Percentiles rank a stretch among this genome's conserved stretches.
Conservation (phyloP, 176 grass and related monocot species). For the Coix lacrymajobi region DNA sequence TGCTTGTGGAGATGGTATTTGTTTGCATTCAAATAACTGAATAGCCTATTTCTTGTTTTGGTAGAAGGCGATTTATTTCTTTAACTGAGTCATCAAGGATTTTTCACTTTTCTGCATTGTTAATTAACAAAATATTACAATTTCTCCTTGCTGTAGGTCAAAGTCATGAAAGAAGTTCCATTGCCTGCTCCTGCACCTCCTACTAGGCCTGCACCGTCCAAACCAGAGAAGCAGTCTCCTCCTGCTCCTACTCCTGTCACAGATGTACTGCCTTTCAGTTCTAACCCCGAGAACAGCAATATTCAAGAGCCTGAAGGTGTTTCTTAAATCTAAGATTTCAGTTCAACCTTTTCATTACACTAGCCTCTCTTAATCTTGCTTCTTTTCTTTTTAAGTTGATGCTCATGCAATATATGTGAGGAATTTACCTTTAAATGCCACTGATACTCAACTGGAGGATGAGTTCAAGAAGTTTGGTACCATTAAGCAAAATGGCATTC, state of each 20-base stretch:
- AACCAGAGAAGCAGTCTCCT: conserved; percentile 46
- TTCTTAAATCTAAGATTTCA: conserved; percentile 10
- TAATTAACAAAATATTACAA: conserved; percentile 5
- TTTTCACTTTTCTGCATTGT: background rate
- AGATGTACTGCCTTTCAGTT: conserved; percentile 49
- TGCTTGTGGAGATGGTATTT: background rate
- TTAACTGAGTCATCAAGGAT: background rate
- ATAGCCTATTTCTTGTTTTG: background rate
- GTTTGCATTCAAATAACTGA: background rate
- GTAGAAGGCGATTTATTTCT: background rate
- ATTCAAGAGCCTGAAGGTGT: conserved; percentile 75
- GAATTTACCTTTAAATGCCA: conserved; percentile 70
- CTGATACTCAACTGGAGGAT: conserved; percentile 63
- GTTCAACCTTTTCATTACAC: background rate
- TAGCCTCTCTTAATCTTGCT: conserved; percentile 16
- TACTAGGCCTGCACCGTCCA: conserved; percentile 34
- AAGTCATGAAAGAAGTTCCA: conserved; percentile 55
- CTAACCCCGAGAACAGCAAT: conserved; percentile 46
- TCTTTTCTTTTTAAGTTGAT: conserved; percentile 34
- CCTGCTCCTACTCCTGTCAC: conserved; percentile 15
- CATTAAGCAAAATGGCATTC: conserved; percentile 70
- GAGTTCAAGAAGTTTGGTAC: conserved; percentile 84
- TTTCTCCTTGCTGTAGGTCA: conserved; percentile 47
- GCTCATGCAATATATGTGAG: conserved; percentile 73
- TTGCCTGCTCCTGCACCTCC: conserved; percentile 23